A percentile compares a stretch with the other conserved stretches of the same genome.
These are phyloP conservation scores for Rhazya stricta DNA, from an alignment of 257 asterid genomes.

Conservation along the genomic window DNA sequence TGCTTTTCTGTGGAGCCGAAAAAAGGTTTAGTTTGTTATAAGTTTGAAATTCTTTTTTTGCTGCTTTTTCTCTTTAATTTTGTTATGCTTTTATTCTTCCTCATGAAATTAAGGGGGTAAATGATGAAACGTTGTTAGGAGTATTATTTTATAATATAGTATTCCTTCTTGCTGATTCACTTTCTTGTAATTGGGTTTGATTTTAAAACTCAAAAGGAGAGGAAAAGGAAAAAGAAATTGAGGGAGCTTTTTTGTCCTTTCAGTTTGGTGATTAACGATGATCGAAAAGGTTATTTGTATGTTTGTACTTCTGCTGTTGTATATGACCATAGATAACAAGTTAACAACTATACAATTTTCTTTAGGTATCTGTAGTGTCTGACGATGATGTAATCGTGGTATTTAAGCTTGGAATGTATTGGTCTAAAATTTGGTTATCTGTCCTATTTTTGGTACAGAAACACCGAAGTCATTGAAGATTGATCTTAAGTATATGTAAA, in stretches of 20 bases:
- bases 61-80: neutral
- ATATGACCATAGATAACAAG: neutral
- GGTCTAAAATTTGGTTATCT: neutral
- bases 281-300: neutral
- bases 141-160: neutral
- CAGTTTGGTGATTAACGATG: neutral
- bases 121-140: neutral
- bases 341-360: neutral
- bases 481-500: neutral
- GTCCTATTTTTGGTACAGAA: constrained; percentile 23
- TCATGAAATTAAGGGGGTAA: neutral
- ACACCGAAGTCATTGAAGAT: constrained; percentile 26
- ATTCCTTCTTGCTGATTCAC: neutral
- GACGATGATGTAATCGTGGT: neutral
- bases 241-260: neutral
- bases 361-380: neutral
- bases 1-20: neutral
- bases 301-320: neutral
- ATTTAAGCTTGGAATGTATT: neutral
- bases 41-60: neutral
- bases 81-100: neutral
- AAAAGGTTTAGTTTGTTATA: neutral
- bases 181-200: neutral
- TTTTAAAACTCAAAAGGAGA: neutral
- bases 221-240: neutral